Base-by-base conservation (phyloP, 805 yeast genomes). In the Metschnikowia santaceciliae region DNA sequence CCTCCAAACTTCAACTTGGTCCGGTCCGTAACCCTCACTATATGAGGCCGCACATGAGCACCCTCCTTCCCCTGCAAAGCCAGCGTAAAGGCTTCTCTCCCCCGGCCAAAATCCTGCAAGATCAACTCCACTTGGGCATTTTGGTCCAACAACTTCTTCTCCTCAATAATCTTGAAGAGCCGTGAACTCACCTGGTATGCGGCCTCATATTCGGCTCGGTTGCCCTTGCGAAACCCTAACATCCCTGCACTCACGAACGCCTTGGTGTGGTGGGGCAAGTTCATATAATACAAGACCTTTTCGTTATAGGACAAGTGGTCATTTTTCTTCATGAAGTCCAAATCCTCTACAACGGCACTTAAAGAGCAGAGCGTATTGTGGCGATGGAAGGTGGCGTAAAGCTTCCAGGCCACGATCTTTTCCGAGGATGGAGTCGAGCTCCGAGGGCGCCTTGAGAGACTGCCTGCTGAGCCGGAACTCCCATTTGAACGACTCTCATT, bases 51-150 rank as follows among this genome's bases (percentile, higher is more conserved):
- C 37, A 94, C 74, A 32, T 74, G 69, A 39, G 77, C 70, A 48
- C 97, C 97, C 74, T 92, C 98, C 65, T 87, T 88, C 60, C 97
- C 97, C 61, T 81, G 81, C 57, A 92, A 77, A 1, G 96, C 96
- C 48, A 83, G 84, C 50, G 83, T 71, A 58, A 94, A 91, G 1
- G 96, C 96, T 54, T 82, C 83, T 68, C 97, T 81, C 39, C 96
- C 96, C 63, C 88, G 88, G 48, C 97, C 96, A 59, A 86, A 90
- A 58, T 88, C 88, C 58, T 84, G 83, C 60, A 90, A 74, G 19
- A 89, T 82, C 41, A 92, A 67, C 67, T 92, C 97, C 26, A 92
- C 73, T 55, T 83, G 79, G 56, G 80, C 81, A 47, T 65, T 70
- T 3, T 74, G 69, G 39, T 78, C 79, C 43, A 83, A 65, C 50